phyloP scores from a whole-genome alignment of 495 filamentous ascomycete species.

The Apiosordaria backusii region DNA sequence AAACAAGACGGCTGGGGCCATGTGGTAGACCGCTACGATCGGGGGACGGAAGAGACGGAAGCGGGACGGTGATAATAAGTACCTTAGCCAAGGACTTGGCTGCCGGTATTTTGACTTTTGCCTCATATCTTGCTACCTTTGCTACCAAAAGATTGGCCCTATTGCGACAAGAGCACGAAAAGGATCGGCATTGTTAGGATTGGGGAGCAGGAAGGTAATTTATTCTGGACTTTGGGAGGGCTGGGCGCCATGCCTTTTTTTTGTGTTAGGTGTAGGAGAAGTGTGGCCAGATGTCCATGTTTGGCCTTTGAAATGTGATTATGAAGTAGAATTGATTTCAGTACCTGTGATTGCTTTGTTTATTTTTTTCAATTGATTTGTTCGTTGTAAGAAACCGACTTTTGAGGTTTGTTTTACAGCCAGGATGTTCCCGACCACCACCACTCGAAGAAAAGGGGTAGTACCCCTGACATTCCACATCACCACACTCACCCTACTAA shows the following conservation, averaged over 20 bases:
- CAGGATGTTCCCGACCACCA: neutral
- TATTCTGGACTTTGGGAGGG: neutral
- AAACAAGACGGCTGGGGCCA: neutral
- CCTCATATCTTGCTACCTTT: neutral
- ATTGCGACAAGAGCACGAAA: neutral
- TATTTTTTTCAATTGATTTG: neutral
- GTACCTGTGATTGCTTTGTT: too few relatives aligned
- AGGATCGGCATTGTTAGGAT: neutral
- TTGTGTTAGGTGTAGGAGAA: neutral
- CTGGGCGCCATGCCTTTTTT: neutral
- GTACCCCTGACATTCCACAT: neutral
- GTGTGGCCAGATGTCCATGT: neutral
- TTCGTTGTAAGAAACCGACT: neutral
- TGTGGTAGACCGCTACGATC: neutral
- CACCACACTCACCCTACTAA: neutral
- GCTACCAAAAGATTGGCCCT: neutral
- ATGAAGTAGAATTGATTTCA: neutral
- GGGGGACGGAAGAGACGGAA: too few relatives aligned
- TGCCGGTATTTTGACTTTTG: neutral
- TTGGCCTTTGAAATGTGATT: neutral
- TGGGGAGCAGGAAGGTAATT: neutral
- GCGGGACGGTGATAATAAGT: too few relatives aligned
- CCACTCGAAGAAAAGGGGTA: neutral
- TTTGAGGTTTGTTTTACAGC: neutral
- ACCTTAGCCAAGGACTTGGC: neutral